Evolutionary conservation across 2,329 filamentous ascomycete genomes (phyloP).

Genomic region (Huntiella bhutanensis): DNA sequence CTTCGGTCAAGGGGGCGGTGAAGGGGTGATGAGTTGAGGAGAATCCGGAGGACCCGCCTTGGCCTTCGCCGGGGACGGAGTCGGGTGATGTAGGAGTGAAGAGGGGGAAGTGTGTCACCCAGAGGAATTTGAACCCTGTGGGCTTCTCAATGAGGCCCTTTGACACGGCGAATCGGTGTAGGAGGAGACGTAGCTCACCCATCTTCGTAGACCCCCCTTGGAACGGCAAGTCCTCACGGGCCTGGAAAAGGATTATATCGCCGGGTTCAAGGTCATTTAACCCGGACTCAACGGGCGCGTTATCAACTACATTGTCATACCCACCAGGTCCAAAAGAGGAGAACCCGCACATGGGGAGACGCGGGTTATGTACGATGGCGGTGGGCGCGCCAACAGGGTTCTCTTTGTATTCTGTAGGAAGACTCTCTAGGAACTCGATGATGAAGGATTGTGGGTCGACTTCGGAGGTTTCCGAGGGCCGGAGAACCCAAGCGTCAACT

Average conservation of each 20-base stretch:
- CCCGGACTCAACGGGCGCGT: constrained; percentile 13
- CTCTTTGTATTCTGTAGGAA: constrained; percentile 37
- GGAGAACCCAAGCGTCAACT: constrained; percentile 57
- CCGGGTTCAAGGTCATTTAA: constrained; percentile 38
- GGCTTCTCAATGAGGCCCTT: constrained; percentile 32
- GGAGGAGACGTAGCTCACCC: constrained; percentile 50
- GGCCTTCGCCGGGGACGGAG: constrained; percentile 57
- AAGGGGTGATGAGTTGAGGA: constrained; percentile 89
- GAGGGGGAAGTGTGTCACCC: constrained; percentile 82
- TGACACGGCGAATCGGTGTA: constrained; percentile 53
- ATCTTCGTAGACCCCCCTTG: constrained; percentile 54
- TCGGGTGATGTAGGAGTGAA: constrained; percentile 50
- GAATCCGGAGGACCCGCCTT: constrained; percentile 65
- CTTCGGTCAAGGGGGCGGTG: constrained; percentile 57
- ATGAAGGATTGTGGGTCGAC: constrained; percentile 43
- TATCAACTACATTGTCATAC: constrained; percentile 17
- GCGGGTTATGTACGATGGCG: constrained; percentile 55
- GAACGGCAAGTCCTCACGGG: constrained; percentile 45
- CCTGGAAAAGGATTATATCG: constrained; percentile 67
- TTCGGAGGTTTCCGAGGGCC: constrained; percentile 30
- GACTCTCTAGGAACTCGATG: constrained; percentile 47
- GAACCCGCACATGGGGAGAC: constrained; percentile 57
- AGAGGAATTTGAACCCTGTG: constrained; percentile 47
- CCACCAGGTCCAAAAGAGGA: constrained; percentile 43
- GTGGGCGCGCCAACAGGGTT: constrained; percentile 66